These are phyloP conservation scores for Hypericum androsaemum DNA, from an alignment of 345 rosid species.

Conservation along the genomic window DNA sequence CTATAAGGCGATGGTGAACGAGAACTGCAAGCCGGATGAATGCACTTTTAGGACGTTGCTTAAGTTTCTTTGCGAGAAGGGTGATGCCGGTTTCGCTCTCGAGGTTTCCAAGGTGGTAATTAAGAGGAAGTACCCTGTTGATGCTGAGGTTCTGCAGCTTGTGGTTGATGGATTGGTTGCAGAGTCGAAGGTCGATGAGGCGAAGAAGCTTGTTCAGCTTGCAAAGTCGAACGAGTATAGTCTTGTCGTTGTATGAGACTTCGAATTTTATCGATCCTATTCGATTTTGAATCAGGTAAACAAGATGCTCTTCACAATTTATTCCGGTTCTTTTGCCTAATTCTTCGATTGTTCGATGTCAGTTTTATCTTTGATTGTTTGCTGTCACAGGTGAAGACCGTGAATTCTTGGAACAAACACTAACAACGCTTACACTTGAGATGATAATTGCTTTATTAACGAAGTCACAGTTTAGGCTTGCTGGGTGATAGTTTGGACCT, in stretches of 20 bases:
- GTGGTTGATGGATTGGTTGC: constrained; percentile 44
- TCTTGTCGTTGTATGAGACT: not conserved
- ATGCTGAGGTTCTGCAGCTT: constrained; percentile 30
- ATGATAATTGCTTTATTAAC: too few species aligned
- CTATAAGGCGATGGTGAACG: constrained; percentile 35
- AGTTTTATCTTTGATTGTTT: too few species aligned
- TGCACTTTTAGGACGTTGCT: constrained; percentile 32
- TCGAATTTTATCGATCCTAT: too few species aligned
- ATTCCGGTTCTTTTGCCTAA: too few species aligned
- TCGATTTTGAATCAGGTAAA: too few species aligned
- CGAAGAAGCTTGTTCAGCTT: constrained; percentile 43
- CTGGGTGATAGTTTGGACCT: too few species aligned
- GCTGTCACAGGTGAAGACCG: too few species aligned
- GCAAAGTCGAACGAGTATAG: constrained; percentile 30
- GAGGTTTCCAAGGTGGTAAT: constrained; percentile 37
- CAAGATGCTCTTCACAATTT: too few species aligned
- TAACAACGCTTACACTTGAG: too few species aligned
- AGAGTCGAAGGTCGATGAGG: constrained; percentile 42
- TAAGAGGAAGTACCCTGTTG: constrained; percentile 17
- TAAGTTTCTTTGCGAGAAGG: constrained; percentile 40
- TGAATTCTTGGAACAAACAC: too few species aligned
- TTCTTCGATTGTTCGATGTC: too few species aligned
- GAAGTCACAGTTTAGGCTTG: too few species aligned
- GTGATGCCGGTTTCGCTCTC: constrained; percentile 41
- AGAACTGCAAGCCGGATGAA: constrained; percentile 20